These are phyloP conservation scores for Polytrichum commune DNA, from an alignment of 225 moss, liverwort and hornwort genomes.

Conservation along the genomic window DNA sequence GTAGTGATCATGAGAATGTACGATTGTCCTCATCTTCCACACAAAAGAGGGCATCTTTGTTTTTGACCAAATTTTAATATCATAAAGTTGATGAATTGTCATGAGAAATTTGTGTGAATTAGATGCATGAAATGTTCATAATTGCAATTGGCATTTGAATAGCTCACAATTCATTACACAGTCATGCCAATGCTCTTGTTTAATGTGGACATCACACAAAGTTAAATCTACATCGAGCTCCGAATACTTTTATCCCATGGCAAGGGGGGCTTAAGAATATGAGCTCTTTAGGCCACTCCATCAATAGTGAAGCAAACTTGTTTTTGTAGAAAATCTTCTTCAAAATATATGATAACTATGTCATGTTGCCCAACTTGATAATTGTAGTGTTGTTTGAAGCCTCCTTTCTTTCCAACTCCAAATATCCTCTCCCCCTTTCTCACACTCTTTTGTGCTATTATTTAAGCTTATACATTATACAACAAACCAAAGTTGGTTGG, in stretches of 20 bases:
- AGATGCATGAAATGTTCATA: conserved; percentile 17
- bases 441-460: too few relatives aligned
- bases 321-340: too few relatives aligned
- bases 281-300: conserved; percentile 31
- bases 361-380: too few relatives aligned
- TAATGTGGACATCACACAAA: conserved; percentile 91
- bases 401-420: too few relatives aligned
- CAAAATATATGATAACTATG: too few relatives aligned
- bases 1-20: conserved; percentile 81
- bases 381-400: too few relatives aligned
- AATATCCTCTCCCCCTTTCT: too few relatives aligned
- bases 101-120: conserved; percentile 90
- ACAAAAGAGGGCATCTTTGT: conserved; percentile 99
- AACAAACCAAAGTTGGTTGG: too few relatives aligned
- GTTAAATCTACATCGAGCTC: conserved; percentile 97
- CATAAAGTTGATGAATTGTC: conserved; percentile 77
- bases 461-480: too few relatives aligned
- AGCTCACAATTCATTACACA: conserved; percentile 42
- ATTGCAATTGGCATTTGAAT: conserved; percentile 84
- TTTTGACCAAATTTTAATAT: conserved; percentile 97
- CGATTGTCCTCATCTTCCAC: conserved; percentile 98
- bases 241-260: conserved; percentile 76
- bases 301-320: too few relatives aligned
- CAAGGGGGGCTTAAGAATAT: conserved; percentile 82
- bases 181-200: conserved; percentile 77